phyloP scores from a whole-genome alignment of 352 stramenopile species.

The Globisporangium paroecandrum region DNA sequence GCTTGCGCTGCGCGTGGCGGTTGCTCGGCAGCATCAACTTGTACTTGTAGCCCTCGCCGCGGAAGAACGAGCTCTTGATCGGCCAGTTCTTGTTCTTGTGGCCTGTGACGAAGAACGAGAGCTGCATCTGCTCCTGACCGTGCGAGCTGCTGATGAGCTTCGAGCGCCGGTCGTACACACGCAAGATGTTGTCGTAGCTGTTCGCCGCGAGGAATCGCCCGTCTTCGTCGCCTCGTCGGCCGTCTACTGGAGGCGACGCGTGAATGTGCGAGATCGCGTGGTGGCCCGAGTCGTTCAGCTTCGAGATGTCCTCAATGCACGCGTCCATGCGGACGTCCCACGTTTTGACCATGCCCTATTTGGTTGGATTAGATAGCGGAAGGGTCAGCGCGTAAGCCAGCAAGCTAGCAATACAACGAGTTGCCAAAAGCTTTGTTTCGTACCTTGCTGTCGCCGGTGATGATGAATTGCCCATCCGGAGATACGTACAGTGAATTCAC shows the following conservation, averaged over 20 bases:
- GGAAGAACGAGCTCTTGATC: conserved; percentile 89
- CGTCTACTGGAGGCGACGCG: conserved; percentile 66
- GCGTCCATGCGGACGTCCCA: conserved; percentile 83
- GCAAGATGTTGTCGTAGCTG: conserved; percentile 88
- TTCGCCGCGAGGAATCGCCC: conserved; percentile 82
- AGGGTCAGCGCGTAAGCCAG: not conserved
- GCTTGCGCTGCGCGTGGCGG: conserved; percentile 52
- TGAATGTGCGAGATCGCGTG: conserved; percentile 85
- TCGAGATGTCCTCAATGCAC: conserved; percentile 75
- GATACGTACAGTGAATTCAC: conserved; percentile 83
- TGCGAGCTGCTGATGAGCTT: conserved; percentile 77
- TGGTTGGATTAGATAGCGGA: not conserved
- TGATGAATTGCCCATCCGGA: conserved; percentile 70
- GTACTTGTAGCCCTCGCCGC: conserved; percentile 84
- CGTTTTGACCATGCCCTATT: conserved; percentile 79
- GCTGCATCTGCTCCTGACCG: conserved; percentile 73
- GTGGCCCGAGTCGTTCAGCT: conserved; percentile 68
- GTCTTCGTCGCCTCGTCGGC: conserved; percentile 55
- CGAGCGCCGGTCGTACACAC: conserved; percentile 81
- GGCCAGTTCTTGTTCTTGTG: conserved; percentile 92
- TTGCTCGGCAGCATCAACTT: conserved; percentile 66
- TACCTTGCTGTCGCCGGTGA: conserved; percentile 83
- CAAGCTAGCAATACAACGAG: not conserved
- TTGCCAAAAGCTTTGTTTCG: not conserved
- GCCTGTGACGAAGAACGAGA: conserved; percentile 73